Conservation (phyloP, 495 filamentous ascomycete genomes). For the Lichina pygmaea region DNA sequence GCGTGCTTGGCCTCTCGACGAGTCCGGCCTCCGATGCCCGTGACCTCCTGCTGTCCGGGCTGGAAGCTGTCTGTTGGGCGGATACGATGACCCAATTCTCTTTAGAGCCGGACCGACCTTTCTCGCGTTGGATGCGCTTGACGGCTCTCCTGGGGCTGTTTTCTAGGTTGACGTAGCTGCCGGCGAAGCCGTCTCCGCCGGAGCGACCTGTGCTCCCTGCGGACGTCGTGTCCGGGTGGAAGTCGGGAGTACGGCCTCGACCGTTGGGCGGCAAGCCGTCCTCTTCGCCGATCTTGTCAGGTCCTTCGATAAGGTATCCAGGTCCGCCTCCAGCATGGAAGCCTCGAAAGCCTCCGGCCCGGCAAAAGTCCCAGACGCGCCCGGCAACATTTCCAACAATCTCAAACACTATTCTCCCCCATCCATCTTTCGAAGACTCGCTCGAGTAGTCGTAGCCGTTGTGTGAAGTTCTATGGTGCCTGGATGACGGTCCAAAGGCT, state of each 20-base stretch:
- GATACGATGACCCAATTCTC: slow-evolving; percentile 4
- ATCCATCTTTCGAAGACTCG: slow-evolving; percentile 16
- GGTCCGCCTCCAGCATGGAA: slow-evolving; percentile 67
- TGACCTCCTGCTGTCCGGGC: no score
- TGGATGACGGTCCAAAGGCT: slow-evolving; percentile 4
- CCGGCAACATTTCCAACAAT: slow-evolving; percentile 29
- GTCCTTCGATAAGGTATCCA: not conserved
- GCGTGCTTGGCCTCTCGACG: not conserved
- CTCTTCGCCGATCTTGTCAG: no score
- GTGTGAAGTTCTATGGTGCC: not conserved
- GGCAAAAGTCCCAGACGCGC: slow-evolving; percentile 65
- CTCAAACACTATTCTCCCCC: slow-evolving; percentile 21
- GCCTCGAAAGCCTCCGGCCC: slow-evolving; percentile 40
- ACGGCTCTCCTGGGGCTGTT: slow-evolving; percentile 6
- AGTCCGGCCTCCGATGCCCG: not conserved
- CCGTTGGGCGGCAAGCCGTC: no score
- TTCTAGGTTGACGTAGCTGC: no score
- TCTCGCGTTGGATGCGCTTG: slow-evolving; percentile 27
- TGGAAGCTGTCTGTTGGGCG: not conserved
- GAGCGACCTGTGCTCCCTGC: no score
- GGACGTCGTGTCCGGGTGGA: no score
- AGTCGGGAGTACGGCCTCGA: no score
- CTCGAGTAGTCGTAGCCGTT: slow-evolving; percentile 2
- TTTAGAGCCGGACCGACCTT: slow-evolving; percentile 12
- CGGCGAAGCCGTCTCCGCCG: no score